Evolutionary conservation across 2,329 filamentous ascomycete species (phyloP).

Genomic region (Shiraia sp.): DNA sequence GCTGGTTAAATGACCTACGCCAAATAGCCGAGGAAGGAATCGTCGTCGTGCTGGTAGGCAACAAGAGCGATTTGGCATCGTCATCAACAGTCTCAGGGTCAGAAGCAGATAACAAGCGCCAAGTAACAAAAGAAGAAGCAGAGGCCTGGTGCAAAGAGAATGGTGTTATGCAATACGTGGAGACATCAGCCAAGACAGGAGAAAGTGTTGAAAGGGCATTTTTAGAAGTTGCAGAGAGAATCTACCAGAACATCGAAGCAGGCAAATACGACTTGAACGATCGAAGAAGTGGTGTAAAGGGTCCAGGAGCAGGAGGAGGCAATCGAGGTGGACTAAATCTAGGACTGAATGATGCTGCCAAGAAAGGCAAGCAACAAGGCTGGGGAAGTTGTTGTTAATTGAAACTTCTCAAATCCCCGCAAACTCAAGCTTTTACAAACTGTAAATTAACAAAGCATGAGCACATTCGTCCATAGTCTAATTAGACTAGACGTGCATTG

Average conservation of each 20-base stretch:
- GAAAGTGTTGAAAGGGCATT: constrained; percentile 94
- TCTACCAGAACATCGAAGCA: constrained; percentile 95
- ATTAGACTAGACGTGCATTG: no score
- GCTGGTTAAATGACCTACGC: constrained; percentile 91
- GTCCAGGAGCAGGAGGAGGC: constrained; percentile 53
- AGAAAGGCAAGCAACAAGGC: constrained; percentile 37
- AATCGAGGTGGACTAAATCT: constrained; percentile 50
- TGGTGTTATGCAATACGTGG: constrained; percentile 88
- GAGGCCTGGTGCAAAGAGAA: constrained; percentile 87
- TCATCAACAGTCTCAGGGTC: constrained; percentile 43
- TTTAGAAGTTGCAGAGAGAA: constrained; percentile 88
- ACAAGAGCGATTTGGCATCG: constrained; percentile 82
- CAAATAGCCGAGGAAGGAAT: constrained; percentile 96
- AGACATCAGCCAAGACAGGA: constrained; percentile 94
- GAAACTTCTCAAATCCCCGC: no score
- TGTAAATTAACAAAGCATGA: no score
- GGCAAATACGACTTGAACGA: constrained; percentile 95
- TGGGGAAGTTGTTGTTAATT: constrained; percentile 40
- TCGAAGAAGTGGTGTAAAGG: constrained; percentile 87
- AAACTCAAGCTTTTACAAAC: no score
- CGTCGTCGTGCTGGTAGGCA: constrained; percentile 91
- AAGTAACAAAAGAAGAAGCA: constrained; percentile 82
- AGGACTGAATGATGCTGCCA: constrained; percentile 47
- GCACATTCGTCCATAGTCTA: no score
- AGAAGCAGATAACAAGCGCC: constrained; percentile 65